phyloP scores from a whole-genome alignment of 1,284 basidiomycete species.

The Ustilago sp. region DNA sequence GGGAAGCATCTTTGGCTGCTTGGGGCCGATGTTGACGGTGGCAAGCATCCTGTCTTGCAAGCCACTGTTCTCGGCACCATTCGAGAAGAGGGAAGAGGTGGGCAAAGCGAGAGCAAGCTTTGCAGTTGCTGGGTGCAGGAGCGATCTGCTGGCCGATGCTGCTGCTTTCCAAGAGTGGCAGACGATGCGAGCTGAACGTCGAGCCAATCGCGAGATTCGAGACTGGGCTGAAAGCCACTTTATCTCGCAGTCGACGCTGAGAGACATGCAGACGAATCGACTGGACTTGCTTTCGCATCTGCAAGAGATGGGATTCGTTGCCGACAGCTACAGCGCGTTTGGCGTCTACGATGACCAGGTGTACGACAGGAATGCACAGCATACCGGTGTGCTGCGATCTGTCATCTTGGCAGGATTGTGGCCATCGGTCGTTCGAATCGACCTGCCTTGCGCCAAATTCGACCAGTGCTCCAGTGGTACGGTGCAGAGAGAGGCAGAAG shows the following conservation, averaged over 20 bases:
- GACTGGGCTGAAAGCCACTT: slow-evolving; percentile 89
- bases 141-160: slow-evolving; percentile 86
- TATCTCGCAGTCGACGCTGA: slow-evolving; percentile 79
- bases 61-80: slow-evolving; percentile 83
- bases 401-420: slow-evolving; percentile 68
- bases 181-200: slow-evolving; percentile 73
- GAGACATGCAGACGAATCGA: slow-evolving; percentile 84
- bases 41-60: slow-evolving; percentile 87
- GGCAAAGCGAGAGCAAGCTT: slow-evolving; percentile 71
- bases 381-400: slow-evolving; percentile 55
- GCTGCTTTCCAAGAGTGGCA: slow-evolving; percentile 80
- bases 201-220: slow-evolving; percentile 73
- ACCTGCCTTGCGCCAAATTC: slow-evolving; percentile 59
- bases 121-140: slow-evolving; percentile 76
- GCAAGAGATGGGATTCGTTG: slow-evolving; percentile 79
- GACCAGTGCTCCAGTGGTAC: slow-evolving; percentile 62
- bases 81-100: slow-evolving; percentile 85
- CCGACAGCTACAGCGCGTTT: slow-evolving; percentile 58
- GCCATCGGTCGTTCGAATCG: slow-evolving; percentile 72
- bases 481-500: slow-evolving; percentile 61
- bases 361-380: slow-evolving; percentile 50
- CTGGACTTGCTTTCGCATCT: slow-evolving; percentile 82
- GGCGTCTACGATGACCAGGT: slow-evolving; percentile 68
- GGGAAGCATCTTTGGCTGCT: slow-evolving; percentile 64
- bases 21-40: slow-evolving; percentile 65